Evolutionary conservation across 2,329 filamentous ascomycete species (phyloP).

Genomic region (Aspergillus terreus): DNA sequence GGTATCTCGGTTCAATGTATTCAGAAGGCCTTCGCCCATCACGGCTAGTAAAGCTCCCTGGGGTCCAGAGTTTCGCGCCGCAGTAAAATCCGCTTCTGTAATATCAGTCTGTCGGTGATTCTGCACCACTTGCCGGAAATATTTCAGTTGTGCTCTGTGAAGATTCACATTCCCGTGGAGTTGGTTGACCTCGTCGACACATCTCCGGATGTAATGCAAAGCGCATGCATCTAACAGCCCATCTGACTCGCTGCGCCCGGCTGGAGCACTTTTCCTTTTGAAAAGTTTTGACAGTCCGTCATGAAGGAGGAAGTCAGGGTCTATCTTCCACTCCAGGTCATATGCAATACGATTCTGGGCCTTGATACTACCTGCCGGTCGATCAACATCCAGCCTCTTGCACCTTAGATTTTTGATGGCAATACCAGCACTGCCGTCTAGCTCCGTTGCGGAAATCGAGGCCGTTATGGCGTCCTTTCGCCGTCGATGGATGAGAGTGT

Average conservation of each 20-base stretch:
- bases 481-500: slow-evolving; percentile 7
- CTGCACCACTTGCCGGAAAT: not conserved
- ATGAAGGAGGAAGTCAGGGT: slow-evolving; percentile 13
- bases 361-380: not conserved
- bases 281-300: too few species aligned
- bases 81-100: not conserved
- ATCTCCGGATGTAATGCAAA: slow-evolving; percentile 3
- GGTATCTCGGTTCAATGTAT: slow-evolving; percentile 3
- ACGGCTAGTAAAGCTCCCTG: slow-evolving; percentile 8
- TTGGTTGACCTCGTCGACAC: not conserved
- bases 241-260: not conserved
- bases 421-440: slow-evolving; percentile 1
- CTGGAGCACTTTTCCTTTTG: too few species aligned
- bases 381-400: not conserved
- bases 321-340: slow-evolving; percentile 17
- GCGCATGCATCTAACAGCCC: slow-evolving; percentile 2
- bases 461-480: slow-evolving; percentile 8
- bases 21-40: slow-evolving; percentile 11
- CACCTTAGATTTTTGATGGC: slow-evolving; percentile 15
- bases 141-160: not conserved
- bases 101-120: not conserved
- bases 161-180: too few species aligned
- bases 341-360: slow-evolving; percentile 9
- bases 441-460: slow-evolving; percentile 10
- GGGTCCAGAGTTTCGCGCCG: not conserved